Conservation (phyloP, 257 asterid genomes). For the Cinchona pubescens region DNA sequence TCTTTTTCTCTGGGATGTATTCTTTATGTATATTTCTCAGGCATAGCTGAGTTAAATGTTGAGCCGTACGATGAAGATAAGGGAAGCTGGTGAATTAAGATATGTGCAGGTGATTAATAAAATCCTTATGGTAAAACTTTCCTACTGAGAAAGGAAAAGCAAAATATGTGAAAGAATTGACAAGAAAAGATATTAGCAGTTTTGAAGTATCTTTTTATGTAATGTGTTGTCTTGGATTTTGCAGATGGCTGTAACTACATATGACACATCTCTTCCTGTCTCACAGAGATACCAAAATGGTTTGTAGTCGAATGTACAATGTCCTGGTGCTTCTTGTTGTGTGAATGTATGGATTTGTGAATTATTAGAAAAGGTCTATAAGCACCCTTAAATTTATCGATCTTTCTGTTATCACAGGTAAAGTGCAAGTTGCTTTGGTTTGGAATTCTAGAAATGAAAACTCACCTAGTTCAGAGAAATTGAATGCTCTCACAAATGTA, state of each 20-base stretch:
- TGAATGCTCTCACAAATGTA: constrained; percentile 75
- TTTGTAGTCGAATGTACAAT: constrained; percentile 30
- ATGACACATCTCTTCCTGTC: constrained; percentile 78
- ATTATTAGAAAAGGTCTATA: neutral
- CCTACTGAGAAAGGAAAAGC: neutral
- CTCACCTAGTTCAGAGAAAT: constrained; percentile 55
- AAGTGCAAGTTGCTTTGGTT: constrained; percentile 88
- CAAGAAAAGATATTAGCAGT: neutral
- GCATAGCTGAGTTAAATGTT: constrained; percentile 57
- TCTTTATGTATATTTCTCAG: constrained; percentile 28
- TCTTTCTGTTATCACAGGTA: constrained; percentile 50
- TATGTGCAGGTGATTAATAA: constrained; percentile 68
- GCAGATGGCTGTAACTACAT: constrained; percentile 94
- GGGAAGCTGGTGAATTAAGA: constrained; percentile 87
- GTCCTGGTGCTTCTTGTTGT: neutral
- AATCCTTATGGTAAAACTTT: neutral
- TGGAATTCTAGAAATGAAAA: constrained; percentile 87
- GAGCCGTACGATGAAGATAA: constrained; percentile 83
- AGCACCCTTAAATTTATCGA: neutral
- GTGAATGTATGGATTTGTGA: neutral
- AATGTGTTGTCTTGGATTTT: neutral
- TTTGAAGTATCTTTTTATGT: neutral
- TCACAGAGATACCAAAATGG: constrained; percentile 81
- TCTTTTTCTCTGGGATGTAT: neutral
- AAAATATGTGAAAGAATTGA: neutral